These are phyloP conservation scores for Anthracocystis setariae DNA, from an alignment of 1,284 basidiomycete genomes.

Conservation along the genomic window DNA sequence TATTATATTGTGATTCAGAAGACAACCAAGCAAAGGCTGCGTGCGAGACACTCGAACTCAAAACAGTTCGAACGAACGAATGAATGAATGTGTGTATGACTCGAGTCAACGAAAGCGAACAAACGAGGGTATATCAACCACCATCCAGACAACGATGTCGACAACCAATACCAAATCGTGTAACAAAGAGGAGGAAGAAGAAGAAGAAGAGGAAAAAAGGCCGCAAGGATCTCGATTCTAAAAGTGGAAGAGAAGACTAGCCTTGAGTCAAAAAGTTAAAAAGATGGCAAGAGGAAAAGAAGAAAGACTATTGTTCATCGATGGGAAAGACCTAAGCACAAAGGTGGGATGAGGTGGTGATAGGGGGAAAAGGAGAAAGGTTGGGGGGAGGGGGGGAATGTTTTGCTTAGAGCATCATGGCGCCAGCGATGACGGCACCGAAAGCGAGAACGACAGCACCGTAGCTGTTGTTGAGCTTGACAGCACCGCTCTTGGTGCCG, in stretches of 20 bases:
- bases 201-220: background rate
- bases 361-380: background rate
- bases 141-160: background rate
- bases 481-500: slow-evolving; percentile 20
- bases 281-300: background rate
- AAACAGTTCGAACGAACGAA: too few relatives aligned
- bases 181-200: too few relatives aligned
- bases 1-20: too few relatives aligned
- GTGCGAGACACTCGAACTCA: too few relatives aligned
- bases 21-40: too few relatives aligned
- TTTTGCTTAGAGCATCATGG: slow-evolving; percentile 47
- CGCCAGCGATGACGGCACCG: slow-evolving; percentile 40
- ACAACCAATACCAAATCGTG: too few relatives aligned
- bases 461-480: slow-evolving; percentile 18
- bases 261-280: background rate
- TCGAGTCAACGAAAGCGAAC: too few relatives aligned
- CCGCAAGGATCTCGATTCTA: background rate
- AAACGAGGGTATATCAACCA: background rate
- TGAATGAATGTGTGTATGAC: too few relatives aligned
- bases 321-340: background rate
- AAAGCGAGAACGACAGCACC: slow-evolving; percentile 24
- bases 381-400: background rate
- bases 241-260: too few relatives aligned
- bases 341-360: too few relatives aligned
- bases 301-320: slow-evolving; percentile 19